Evolutionary conservation across 495 filamentous ascomycete genomes (phyloP).

Genomic region (Penicillium waksmanii): DNA sequence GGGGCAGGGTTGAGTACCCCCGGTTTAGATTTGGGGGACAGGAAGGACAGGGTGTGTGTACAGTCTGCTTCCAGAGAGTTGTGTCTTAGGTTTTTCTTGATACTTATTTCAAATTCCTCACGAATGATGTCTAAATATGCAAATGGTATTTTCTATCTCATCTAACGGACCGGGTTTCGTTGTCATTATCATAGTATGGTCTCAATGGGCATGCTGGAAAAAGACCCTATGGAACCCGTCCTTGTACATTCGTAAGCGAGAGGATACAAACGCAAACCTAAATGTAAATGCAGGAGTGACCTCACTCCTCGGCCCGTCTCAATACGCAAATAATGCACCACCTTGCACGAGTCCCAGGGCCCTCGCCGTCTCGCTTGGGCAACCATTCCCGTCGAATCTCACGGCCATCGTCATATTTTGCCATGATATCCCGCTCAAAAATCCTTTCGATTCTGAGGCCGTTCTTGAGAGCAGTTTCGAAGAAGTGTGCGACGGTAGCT

Average conservation of each 20-base stretch:
- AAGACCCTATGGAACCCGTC: not conserved
- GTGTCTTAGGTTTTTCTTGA: not conserved
- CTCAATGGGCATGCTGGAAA: not conserved
- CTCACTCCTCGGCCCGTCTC: constrained; percentile 35
- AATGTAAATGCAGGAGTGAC: not conserved
- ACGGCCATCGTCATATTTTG: constrained; percentile 51
- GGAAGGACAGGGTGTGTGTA: constrained; percentile 83
- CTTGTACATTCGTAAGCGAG: not conserved
- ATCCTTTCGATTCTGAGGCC: constrained; percentile 73
- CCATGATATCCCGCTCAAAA: constrained; percentile 74
- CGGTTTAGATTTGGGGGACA: constrained; percentile 84
- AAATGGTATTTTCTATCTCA: constrained; percentile 2
- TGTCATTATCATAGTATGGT: not conserved
- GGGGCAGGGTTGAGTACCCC: constrained; percentile 75
- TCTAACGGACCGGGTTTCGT: not conserved
- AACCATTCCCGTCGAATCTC: constrained; percentile 67
- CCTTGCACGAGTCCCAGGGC: constrained; percentile 65
- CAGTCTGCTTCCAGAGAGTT: constrained; percentile 67
- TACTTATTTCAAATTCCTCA: not conserved
- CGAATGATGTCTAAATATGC: constrained; percentile 4
- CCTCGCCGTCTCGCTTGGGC: constrained; percentile 58
- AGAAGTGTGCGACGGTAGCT: constrained; percentile 71
- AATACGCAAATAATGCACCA: constrained; percentile 80
- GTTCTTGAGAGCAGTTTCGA: constrained; percentile 57
- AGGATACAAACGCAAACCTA: not conserved